A percentile compares a stretch with the other conserved stretches of the same genome.
Conservation (phyloP, 345 rosid species). For the Rhodamnia argentea region DNA sequence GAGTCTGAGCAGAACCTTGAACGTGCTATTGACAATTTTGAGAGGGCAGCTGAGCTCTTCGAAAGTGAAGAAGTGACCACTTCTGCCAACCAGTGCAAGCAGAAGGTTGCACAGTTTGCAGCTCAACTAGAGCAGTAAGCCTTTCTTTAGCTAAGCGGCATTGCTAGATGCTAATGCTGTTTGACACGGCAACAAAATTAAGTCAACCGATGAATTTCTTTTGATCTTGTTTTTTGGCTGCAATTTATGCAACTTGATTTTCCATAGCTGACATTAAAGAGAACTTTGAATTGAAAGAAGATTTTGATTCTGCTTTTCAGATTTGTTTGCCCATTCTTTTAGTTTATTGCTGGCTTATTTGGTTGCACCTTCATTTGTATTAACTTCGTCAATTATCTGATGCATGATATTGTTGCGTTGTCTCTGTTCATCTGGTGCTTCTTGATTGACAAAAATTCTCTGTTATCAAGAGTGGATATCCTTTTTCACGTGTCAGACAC, state of each 20-base stretch:
- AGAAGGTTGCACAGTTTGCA: conserved; percentile 92
- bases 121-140: conserved; percentile 87
- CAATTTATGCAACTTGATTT: neutral
- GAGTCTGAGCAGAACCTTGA: conserved; percentile 57
- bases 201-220: neutral
- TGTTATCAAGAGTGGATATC: neutral
- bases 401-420: neutral
- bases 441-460: neutral
- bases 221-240: neutral
- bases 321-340: neutral
- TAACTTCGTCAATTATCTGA: neutral
- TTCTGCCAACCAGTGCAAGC: conserved; percentile 97
- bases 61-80: conserved; percentile 80
- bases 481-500: neutral
- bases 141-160: neutral
- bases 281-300: neutral
- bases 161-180: neutral
- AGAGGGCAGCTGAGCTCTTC: conserved; percentile 74
- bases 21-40: conserved; percentile 57
- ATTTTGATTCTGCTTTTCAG: neutral
- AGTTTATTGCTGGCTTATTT: neutral
- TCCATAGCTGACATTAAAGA: neutral
- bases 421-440: neutral
- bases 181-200: neutral
- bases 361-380: neutral